Conservation (phyloP, 805 yeast species). For the Lipomyces yamanashiensis region DNA sequence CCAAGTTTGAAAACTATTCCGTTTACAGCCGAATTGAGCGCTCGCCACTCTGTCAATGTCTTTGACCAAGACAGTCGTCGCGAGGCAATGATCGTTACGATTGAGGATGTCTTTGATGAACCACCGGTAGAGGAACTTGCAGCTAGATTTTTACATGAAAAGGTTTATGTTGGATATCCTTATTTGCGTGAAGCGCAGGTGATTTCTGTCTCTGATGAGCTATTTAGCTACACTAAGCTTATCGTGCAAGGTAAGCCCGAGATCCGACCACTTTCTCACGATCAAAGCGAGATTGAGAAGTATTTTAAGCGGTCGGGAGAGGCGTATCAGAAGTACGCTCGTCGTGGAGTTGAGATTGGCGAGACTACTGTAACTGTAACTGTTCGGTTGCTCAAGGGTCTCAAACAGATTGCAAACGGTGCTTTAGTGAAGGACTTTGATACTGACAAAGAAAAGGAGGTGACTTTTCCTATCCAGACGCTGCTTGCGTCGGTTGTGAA, state of each 20-base stretch:
- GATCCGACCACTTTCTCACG: constrained; percentile 6
- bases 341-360: constrained; percentile 63
- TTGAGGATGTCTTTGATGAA: constrained; percentile 53
- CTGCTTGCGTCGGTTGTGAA: constrained; percentile 75
- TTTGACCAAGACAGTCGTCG: constrained; percentile 86
- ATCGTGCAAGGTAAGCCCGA: constrained; percentile 39
- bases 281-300: constrained; percentile 6
- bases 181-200: constrained; percentile 79
- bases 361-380: constrained; percentile 62
- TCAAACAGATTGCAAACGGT: constrained; percentile 70
- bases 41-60: constrained; percentile 65
- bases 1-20: constrained; percentile 80
- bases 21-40: constrained; percentile 57
- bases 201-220: constrained; percentile 61
- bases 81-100: constrained; percentile 72
- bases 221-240: constrained; percentile 53
- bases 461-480: constrained; percentile 74
- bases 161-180: constrained; percentile 89
- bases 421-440: constrained; percentile 76
- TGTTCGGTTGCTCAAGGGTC: constrained; percentile 78
- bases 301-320: constrained; percentile 9
- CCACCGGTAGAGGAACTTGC: constrained; percentile 65
- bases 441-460: constrained; percentile 48
- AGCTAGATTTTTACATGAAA: constrained; percentile 60
- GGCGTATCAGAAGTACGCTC: constrained; percentile 15